Evolutionary conservation across 768 basidiomycete genomes (phyloP).

Genomic region (Leccinum boreale): DNA sequence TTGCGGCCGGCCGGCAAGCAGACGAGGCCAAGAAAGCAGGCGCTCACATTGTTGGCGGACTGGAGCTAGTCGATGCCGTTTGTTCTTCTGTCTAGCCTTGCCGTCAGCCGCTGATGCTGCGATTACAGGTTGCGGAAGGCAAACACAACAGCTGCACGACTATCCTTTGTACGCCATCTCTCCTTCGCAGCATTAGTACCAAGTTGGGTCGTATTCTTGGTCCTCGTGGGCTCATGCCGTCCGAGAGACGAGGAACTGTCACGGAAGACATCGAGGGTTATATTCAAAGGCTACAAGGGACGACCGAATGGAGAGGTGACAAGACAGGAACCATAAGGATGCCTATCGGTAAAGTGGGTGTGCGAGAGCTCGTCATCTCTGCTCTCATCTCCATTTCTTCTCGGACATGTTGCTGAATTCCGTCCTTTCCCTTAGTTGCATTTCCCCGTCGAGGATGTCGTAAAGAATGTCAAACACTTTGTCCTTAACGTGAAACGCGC

Average conservation of each 20-base stretch:
- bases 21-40: slow-evolving; percentile 85
- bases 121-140: slow-evolving; percentile 63
- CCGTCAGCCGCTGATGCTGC: not conserved
- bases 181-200: slow-evolving; percentile 75
- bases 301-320: slow-evolving; percentile 93
- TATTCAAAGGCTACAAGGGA: slow-evolving; percentile 73
- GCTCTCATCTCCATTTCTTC: not conserved
- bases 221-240: slow-evolving; percentile 94
- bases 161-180: slow-evolving; percentile 77
- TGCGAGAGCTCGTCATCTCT: not conserved
- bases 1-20: slow-evolving; percentile 81
- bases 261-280: slow-evolving; percentile 85
- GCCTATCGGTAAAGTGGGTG: slow-evolving; percentile 70
- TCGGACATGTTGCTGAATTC: slow-evolving; percentile 1
- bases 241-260: slow-evolving; percentile 90
- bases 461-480: slow-evolving; percentile 77
- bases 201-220: slow-evolving; percentile 78
- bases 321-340: slow-evolving; percentile 79
- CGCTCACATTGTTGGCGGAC: slow-evolving; percentile 87
- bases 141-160: slow-evolving; percentile 70
- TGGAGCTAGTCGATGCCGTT: slow-evolving; percentile 85
- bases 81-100: slow-evolving; percentile 27
- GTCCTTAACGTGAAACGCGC: slow-evolving; percentile 69
- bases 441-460: slow-evolving; percentile 72
- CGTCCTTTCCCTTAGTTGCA: slow-evolving; percentile 49